Percentiles rank a stretch among this genome's conserved stretches.
Evolutionary conservation across 306 rosid species (phyloP).

Genomic region (Dalbergia oliveri): DNA sequence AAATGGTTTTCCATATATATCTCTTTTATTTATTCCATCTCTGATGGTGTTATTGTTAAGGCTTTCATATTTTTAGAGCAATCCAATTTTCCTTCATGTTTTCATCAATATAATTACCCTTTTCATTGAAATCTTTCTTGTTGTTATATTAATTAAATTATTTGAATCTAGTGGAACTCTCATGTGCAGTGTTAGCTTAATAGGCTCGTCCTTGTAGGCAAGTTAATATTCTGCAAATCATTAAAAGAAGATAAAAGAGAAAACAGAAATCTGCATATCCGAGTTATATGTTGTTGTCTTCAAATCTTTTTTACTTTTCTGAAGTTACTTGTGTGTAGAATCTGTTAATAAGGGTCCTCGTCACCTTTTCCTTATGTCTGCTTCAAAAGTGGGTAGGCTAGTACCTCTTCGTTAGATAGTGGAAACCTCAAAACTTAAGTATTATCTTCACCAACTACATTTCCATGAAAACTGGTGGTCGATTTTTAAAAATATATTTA

Average conservation of each 20-base stretch:
- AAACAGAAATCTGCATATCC: conserved; percentile 31
- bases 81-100: conserved; percentile 5
- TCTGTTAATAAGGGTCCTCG: conserved; percentile 35
- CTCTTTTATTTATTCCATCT: background rate
- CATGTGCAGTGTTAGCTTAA: background rate
- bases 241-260: conserved; percentile 5
- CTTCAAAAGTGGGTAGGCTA: conserved; percentile 48
- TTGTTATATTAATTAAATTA: conserved; percentile 4
- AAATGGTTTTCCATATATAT: background rate
- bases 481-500: conserved; percentile 41
- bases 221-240: conserved; percentile 28
- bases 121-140: background rate
- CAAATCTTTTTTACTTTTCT: conserved; percentile 33
- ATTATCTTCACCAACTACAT: conserved; percentile 37
- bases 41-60: background rate
- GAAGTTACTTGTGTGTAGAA: conserved; percentile 36
- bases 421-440: conserved; percentile 46
- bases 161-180: conserved; percentile 8
- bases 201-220: background rate
- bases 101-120: conserved; percentile 12
- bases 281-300: conserved; percentile 40
- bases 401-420: conserved; percentile 42
- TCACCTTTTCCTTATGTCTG: conserved; percentile 42
- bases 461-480: conserved; percentile 26
- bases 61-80: background rate